Evolutionary conservation across 257 asterid species (phyloP).

Genomic region (Anisodus tanguticus): DNA sequence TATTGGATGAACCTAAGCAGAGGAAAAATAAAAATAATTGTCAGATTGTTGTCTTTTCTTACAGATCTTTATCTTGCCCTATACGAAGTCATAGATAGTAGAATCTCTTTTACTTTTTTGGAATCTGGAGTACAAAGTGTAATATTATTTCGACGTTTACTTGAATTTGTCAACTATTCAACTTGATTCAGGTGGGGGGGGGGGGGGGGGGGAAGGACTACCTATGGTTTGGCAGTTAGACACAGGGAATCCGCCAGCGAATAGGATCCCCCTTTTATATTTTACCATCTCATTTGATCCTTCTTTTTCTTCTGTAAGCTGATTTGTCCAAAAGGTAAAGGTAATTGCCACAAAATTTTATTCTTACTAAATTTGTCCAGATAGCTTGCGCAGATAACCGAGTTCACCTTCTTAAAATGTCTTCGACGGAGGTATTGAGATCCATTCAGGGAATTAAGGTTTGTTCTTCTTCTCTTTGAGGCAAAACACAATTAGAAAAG

Average conservation of each 20-base stretch:
- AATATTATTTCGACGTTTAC: background rate
- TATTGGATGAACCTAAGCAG: too few relatives aligned
- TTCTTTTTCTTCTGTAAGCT: constrained; percentile 72
- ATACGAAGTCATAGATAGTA: background rate
- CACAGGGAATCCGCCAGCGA: constrained; percentile 84
- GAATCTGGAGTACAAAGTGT: too few relatives aligned
- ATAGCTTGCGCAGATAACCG: constrained; percentile 90
- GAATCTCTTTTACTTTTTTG: background rate
- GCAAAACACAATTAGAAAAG: background rate
- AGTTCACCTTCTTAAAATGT: constrained; percentile 74
- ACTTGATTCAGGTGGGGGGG: constrained; percentile 61
- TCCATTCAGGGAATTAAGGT: constrained; percentile 93
- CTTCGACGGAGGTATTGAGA: constrained; percentile 70
- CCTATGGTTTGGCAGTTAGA: constrained; percentile 94
- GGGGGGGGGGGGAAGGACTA: constrained; percentile 95
- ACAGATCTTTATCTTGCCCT: too few relatives aligned
- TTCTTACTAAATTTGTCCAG: constrained; percentile 56
- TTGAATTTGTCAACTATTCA: background rate
- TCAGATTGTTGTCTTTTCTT: too few relatives aligned
- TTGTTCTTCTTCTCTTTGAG: constrained; percentile 31
- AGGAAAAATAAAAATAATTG: too few relatives aligned
- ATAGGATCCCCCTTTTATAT: constrained; percentile 75
- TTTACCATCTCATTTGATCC: constrained; percentile 76
- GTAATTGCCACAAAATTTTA: constrained; percentile 28
- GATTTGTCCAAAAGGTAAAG: constrained; percentile 23